phyloP scores from a whole-genome alignment of 345 rosid species.

The Iberis pinnata region DNA sequence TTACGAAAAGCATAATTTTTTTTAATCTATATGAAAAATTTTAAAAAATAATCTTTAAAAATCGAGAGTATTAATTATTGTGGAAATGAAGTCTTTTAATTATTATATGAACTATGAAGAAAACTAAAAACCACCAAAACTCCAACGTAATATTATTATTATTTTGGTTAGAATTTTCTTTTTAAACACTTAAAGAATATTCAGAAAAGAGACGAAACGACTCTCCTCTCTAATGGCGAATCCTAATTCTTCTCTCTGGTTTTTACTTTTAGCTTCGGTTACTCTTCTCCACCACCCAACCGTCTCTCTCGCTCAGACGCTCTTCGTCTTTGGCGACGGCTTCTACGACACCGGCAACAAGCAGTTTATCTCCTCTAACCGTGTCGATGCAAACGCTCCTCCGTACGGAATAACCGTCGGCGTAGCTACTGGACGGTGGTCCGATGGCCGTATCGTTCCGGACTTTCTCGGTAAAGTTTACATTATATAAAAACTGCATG shows the following conservation, averaged over 20 bases:
- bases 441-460: slow-evolving; percentile 36
- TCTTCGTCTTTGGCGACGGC: slow-evolving; percentile 30
- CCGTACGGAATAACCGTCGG: slow-evolving; percentile 34
- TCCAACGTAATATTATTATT: no score
- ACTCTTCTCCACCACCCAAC: slow-evolving; percentile 13
- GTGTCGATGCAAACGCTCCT: slow-evolving; percentile 23
- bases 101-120: no score
- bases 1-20: no score
- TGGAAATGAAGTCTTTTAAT: no score
- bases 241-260: slow-evolving; percentile 1
- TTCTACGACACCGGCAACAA: slow-evolving; percentile 35
- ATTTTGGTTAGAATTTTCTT: no score
- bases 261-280: background rate
- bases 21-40: no score
- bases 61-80: no score
- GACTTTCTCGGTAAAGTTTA: slow-evolving; percentile 31
- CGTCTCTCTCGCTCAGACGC: slow-evolving; percentile 13
- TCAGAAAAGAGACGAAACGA: no score
- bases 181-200: no score
- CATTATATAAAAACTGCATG: no score
- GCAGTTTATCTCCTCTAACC: slow-evolving; percentile 22
- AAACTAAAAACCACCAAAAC: no score
- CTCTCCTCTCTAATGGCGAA: slow-evolving; percentile 12
- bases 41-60: no score
- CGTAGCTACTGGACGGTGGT: slow-evolving; percentile 34